phyloP scores from a whole-genome alignment of 140 eudicot genomes.

The Anethum foeniculum region DNA sequence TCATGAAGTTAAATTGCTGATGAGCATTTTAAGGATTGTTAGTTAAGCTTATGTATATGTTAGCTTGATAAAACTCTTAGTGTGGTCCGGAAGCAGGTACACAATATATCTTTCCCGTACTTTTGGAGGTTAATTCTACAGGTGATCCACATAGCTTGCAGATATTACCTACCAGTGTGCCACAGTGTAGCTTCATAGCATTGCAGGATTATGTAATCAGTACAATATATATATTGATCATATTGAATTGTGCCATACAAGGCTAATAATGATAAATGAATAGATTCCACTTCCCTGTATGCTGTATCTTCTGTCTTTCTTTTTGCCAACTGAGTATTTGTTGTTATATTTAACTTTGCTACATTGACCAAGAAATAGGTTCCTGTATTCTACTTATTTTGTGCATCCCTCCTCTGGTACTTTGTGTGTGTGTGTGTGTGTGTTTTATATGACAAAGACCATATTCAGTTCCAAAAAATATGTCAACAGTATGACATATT shows the following conservation, averaged over 20 bases:
- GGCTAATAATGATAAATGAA: neutral
- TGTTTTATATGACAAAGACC: too few species aligned
- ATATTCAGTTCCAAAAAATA: too few species aligned
- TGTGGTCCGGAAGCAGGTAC: constrained; percentile 5
- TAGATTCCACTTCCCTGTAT: constrained; percentile 5
- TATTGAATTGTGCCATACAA: neutral
- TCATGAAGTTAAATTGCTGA: constrained; percentile 14
- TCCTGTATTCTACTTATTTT: neutral
- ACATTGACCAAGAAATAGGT: neutral
- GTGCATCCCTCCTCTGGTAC: too few species aligned
- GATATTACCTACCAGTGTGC: neutral
- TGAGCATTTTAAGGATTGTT: constrained; percentile 10
- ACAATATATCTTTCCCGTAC: constrained; percentile 5
- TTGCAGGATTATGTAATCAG: neutral
- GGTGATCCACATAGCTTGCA: neutral
- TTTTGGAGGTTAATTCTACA: constrained; percentile 6
- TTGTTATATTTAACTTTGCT: neutral
- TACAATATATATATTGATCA: neutral
- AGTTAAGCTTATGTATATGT: constrained; percentile 24
- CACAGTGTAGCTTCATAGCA: neutral
- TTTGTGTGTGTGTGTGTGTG: too few species aligned
- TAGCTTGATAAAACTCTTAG: constrained; percentile 9
- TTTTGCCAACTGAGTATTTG: neutral
- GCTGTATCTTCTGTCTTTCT: neutral
- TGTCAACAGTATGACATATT: too few species aligned